Evolutionary conservation across 2,329 filamentous ascomycete species (phyloP), one percentile per base, ranked within the genome.

Genomic region (Calycina herbarum): DNA sequence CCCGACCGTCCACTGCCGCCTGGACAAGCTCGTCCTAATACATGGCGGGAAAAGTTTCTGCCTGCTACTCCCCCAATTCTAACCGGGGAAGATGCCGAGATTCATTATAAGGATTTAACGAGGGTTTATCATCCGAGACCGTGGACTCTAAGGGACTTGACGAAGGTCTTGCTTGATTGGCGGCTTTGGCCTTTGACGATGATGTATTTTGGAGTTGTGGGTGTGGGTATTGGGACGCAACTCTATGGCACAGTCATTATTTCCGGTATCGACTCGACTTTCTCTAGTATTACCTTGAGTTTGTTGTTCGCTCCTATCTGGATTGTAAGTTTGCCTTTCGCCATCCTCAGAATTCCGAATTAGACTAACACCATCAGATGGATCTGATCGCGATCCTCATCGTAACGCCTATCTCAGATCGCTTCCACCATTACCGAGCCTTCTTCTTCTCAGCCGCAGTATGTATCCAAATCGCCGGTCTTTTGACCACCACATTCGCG

Each of bases 181-280:
- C 86, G 93, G 2, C 82, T 96, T 20, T 97, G 92, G 90, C 93
- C 93, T 1, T 78, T 97, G 70, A 84, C 89, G 1, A 75, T 96
- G 62, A 97, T 97, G 93, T 97, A 97, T 79, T 96, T 97, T 79
- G 93, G 93, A 24, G 93, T 97, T 2, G 93, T 97, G 1, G 93
- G 93, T 27, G 93, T 96, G 2, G 93, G 93, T 8, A 96, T 96
- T 68, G 93, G 93, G 57, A 93, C 92, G 0, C 93, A 96, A 78
- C 86, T 91, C 58, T 97, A 97, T 75, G 92, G 90, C 38, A 94
- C 89, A 2, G 87, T 96, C 70, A 96, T 97, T 72, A 95, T 97
- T 73, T 83, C 86, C 17, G 86, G 88, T 10, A 95, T 95, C 74
- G 88, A 94, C 74, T 86, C 91, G 0, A 79, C 79, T 0, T 87